Base-by-base conservation (phyloP, 345 rosid genomes). In the Turnera subulata region DNA sequence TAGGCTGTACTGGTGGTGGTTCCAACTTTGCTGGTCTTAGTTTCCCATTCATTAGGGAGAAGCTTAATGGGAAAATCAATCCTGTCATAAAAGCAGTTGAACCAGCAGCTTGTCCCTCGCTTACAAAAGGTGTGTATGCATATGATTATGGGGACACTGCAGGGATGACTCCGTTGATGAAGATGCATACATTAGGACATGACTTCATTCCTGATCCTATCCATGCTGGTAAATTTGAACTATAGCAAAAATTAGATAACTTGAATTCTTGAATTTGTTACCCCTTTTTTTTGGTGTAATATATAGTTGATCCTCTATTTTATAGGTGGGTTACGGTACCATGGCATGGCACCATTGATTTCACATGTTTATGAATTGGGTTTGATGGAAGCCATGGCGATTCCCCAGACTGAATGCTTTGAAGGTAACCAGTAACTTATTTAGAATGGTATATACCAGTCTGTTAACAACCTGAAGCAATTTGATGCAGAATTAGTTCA, bases 181-280 rank as follows among this genome's bases (percentile, higher is more conserved):
- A 92, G 93, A 89, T 92, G 98, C 98, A 92, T 64, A 92, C 98
- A 39, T 82, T 92, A 19, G 98, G 98, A 22, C 98, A 92, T 33
- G 95, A 86, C 72, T 92, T 92, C 75, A 83, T 92, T 66, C 98
- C 96, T 5, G 96, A 92, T 62, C 96, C 96, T n/a, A 92, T 92
- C 65, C 98, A 92, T 51, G 84, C 96, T 0, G 98, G 96, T 92
- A 78, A 62, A n/a, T n/a, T n/a, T n/a, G n/a, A n/a, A n/a, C n/a
- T n/a, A n/a, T n/a, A n/a, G n/a, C n/a, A n/a, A n/a, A n/a, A n/a
- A n/a, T n/a, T n/a, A n/a, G n/a, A n/a, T n/a, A n/a, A n/a, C n/a
- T n/a, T n/a, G n/a, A n/a, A n/a, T n/a, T n/a, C n/a, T n/a, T n/a
- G n/a, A n/a, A n/a, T n/a, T n/a, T n/a, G n/a, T n/a, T n/a, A n/a